phyloP scores from a whole-genome alignment of 257 asterid species.

The Misopates orontium region DNA sequence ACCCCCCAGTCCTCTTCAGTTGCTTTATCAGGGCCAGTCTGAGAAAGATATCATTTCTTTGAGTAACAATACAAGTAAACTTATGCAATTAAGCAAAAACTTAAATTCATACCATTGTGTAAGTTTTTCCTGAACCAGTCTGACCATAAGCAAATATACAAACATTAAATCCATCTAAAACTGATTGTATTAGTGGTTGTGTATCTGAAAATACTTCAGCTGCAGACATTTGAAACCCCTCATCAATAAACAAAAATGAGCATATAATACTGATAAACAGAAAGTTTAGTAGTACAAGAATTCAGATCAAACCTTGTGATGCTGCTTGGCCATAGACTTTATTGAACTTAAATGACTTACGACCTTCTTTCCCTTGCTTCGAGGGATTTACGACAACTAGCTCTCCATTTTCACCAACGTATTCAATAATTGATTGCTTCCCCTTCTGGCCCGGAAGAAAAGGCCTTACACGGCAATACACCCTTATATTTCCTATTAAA shows the following conservation, averaged over 20 bases:
- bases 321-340: constrained; percentile 70
- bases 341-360: constrained; percentile 82
- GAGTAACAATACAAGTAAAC: constrained; percentile 20
- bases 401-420: constrained; percentile 88
- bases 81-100: too few species aligned
- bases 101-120: constrained; percentile 74
- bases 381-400: constrained; percentile 68
- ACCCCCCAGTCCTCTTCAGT: constrained; percentile 92
- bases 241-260: neutral
- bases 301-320: constrained; percentile 69
- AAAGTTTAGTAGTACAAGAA: constrained; percentile 3
- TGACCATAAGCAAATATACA: constrained; percentile 98
- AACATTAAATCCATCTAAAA: constrained; percentile 90
- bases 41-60: constrained; percentile 26
- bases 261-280: neutral
- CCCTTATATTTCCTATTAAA: constrained; percentile 86
- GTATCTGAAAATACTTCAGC: constrained; percentile 80
- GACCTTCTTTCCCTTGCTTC: constrained; percentile 87
- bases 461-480: constrained; percentile 92
- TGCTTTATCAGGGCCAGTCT: constrained; percentile 92
- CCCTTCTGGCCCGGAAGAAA: constrained; percentile 79
- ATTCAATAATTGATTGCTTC: constrained; percentile 63
- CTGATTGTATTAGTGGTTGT: constrained; percentile 88
- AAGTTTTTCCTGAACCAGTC: constrained; percentile 96
- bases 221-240: constrained; percentile 36